Evolutionary conservation across 129 eudicot genomes (phyloP), one percentile per base, ranked within the genome.

Genomic region (Saposhnikovia divaricata): DNA sequence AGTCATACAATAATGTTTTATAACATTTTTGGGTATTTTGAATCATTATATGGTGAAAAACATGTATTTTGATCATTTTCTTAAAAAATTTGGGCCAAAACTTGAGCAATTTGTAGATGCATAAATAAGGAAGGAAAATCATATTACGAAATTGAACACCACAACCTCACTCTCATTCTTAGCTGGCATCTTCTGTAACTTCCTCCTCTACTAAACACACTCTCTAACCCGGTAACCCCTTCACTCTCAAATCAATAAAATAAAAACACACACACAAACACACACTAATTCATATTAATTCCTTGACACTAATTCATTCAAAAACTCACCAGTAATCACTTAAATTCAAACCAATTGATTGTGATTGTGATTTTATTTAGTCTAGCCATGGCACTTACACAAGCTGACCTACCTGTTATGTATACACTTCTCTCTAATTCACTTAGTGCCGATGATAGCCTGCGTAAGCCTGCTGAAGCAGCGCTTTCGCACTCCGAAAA

Each of bases 401-500:
- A 84, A 13, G 82, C 97, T 5, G 97, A 95, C 90, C 79, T 95
- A 81, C 97, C 94, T 39, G 85, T 87, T 84, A 92, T 95, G 93
- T 95, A 91, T 61, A 81, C 92, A 23, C 85, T 93, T 78, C 93
- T 93, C 74, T 77, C 93, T 31, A 91, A 90, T 86, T 90, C 97
- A 4, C 87, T 91, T 37, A 89, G 93, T 80, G 84, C 86, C 78
- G 99, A 95, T 84, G 83, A 81, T 78, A 83, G 74, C 82, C 46
- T 92, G 55, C 92, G 93, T 11, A 92, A 95, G 78, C 99, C 93
- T 25, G 97, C 96, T 38, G 97, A 95, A 75, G 82, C 89, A 13
- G 84, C 94, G 8, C 89, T 95, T 13, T 85, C 96, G 34, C 99
- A 90, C 80, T 90, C 92, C 25, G 97, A 95, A 71, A 90, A 81